Evolutionary conservation across 805 yeast species (phyloP).

Genomic region (Metschnikowia koreensis): DNA sequence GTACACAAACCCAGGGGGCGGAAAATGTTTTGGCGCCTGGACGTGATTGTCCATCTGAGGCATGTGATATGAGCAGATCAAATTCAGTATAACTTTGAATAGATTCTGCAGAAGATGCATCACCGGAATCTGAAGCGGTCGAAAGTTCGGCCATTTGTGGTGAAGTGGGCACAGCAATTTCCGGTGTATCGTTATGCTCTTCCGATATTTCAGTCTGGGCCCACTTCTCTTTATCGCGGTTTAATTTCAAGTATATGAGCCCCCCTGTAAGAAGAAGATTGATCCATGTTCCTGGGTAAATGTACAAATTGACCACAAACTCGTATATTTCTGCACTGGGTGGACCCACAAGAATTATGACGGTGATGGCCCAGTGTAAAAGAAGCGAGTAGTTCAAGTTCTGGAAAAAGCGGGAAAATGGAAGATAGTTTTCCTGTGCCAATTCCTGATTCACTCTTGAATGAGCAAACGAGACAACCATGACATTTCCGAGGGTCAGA

Average conservation of each 20-base stretch:
- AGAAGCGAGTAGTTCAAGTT: conserved; percentile 44
- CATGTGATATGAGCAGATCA: conserved; percentile 16
- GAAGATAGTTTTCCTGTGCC: conserved; percentile 51
- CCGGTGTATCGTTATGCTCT: neutral
- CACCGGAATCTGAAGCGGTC: neutral
- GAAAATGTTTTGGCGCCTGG: conserved; percentile 16
- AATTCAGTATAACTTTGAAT: conserved; percentile 18
- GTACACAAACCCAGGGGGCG: conserved; percentile 31
- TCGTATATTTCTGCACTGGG: conserved; percentile 66
- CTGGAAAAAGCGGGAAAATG: conserved; percentile 48
- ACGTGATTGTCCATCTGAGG: neutral
- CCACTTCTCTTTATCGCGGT: conserved; percentile 41
- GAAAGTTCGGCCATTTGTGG: neutral
- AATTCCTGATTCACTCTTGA: conserved; percentile 58
- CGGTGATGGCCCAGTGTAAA: conserved; percentile 57
- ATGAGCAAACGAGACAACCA: conserved; percentile 63
- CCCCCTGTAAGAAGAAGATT: conserved; percentile 53
- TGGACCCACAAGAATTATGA: conserved; percentile 52
- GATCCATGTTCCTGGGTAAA: conserved; percentile 64
- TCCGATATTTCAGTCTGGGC: conserved; percentile 12
- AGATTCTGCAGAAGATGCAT: conserved; percentile 8
- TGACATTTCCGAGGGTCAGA: conserved; percentile 62
- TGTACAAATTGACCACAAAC: conserved; percentile 58
- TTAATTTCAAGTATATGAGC: conserved; percentile 46
- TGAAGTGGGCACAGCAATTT: neutral